These are phyloP conservation scores for Mitosporidium daphniae DNA, from an alignment of 371 early-diverging fungal species.

Conservation along the genomic window DNA sequence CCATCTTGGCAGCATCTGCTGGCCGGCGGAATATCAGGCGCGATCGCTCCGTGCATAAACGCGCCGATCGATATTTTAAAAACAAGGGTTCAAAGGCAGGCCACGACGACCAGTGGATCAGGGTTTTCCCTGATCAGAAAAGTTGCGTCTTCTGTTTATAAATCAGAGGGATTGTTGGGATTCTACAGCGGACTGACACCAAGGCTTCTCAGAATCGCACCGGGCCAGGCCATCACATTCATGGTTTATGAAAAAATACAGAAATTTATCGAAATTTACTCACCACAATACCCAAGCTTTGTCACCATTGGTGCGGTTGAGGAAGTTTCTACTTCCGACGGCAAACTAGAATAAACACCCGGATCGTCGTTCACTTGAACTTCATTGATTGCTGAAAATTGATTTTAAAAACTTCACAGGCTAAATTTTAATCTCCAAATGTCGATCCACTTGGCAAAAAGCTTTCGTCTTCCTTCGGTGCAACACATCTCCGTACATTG, in stretches of 20 bases:
- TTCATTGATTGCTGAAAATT: no score
- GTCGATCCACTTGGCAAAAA: no score
- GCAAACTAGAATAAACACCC: no score
- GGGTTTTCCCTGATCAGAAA: conserved; percentile 36
- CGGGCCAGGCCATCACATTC: conserved; percentile 16
- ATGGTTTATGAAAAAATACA: conserved; percentile 18
- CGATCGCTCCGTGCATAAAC: conserved; percentile 38
- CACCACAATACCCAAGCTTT: no score
- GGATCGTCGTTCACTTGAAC: no score
- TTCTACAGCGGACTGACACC: conserved; percentile 85
- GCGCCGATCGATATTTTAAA: conserved; percentile 89
- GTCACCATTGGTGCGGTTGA: no score
- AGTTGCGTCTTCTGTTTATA: conserved; percentile 24
- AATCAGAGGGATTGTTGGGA: conserved; percentile 52
- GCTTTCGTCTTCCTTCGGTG: no score
- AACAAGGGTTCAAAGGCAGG: conserved; percentile 62
- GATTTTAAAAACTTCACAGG: no score
- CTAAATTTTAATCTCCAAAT: no score
- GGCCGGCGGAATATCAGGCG: conserved; percentile 67
- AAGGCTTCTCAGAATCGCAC: conserved; percentile 34
- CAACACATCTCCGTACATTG: no score
- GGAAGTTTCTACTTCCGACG: no score
- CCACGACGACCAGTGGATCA: conserved; percentile 17
- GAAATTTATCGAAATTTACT: no score
- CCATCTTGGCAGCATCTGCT: conserved; percentile 59